Percentiles rank a stretch among this genome's conserved stretches.
These are phyloP conservation scores for Zymoseptoria pseudotritici DNA, from an alignment of 2,329 filamentous ascomycete genomes.

Conservation along the genomic window DNA sequence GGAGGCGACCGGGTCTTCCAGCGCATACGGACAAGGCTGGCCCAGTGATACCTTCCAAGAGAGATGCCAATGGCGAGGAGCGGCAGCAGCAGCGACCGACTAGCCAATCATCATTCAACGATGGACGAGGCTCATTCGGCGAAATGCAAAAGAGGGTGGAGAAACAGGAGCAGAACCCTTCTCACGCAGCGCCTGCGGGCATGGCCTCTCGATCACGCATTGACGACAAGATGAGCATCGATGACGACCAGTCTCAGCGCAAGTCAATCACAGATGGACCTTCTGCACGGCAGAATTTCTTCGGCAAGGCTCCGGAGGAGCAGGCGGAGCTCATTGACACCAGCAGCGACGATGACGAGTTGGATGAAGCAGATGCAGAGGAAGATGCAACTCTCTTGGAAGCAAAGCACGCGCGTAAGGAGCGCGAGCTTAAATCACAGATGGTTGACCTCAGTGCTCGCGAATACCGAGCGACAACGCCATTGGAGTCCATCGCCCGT, in stretches of 20 bases:
- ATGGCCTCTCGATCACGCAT: not conserved
- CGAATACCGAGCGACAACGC: conserved; percentile 37
- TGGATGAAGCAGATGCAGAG: conserved; percentile 40
- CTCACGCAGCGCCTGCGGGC: not conserved
- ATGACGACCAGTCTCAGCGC: conserved; percentile 11
- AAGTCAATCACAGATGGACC: conserved; percentile 10
- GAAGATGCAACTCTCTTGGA: conserved; percentile 42
- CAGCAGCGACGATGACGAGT: conserved; percentile 34
- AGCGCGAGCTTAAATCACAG: conserved; percentile 37
- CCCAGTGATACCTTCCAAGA: conserved; percentile 35
- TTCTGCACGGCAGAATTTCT: conserved; percentile 25
- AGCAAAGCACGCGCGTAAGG: conserved; percentile 41
- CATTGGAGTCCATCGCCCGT: conserved; percentile 37
- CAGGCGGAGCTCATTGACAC: conserved; percentile 20
- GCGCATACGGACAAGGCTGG: conserved; percentile 16
- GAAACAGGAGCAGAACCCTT: not conserved
- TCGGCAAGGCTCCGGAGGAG: conserved; percentile 22
- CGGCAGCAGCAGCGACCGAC: conserved; percentile 18
- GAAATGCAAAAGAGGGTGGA: not conserved
- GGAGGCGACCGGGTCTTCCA: conserved; percentile 35
- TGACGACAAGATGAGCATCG: conserved; percentile 23
- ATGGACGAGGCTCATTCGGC: not conserved
- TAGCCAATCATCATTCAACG: not conserved
- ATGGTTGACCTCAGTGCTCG: conserved; percentile 36
- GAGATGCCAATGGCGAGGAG: conserved; percentile 39